These are phyloP conservation scores for Inonotus obliquus DNA, from an alignment of 1,284 basidiomycete genomes.

Conservation along the genomic window DNA sequence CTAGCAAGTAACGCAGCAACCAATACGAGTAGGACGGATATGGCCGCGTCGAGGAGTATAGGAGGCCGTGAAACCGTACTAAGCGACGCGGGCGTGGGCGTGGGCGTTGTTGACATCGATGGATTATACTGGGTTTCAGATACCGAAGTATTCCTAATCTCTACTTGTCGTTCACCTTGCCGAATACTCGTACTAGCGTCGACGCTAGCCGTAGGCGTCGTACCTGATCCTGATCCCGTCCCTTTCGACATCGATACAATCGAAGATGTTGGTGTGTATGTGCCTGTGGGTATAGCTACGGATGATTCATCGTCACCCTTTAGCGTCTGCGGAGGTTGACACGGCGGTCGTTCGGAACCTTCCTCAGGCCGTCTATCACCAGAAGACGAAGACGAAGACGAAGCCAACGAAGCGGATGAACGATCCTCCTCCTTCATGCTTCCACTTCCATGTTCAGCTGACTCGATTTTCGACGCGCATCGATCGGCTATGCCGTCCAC, in stretches of 20 bases:
- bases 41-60: conserved; percentile 20
- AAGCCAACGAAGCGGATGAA: background rate
- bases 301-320: background rate
- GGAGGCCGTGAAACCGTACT: conserved; percentile 14
- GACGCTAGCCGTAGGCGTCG: background rate
- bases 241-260: background rate
- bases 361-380: background rate
- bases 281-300: background rate
- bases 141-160: background rate
- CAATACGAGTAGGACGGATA: conserved; percentile 19
- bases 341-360: background rate
- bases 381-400: background rate
- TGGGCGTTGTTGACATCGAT: background rate
- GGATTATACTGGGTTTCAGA: background rate
- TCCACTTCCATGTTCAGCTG: background rate
- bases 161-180: background rate
- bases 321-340: background rate
- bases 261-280: background rate
- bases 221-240: background rate
- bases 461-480: background rate
- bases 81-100: background rate
- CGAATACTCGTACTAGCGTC: background rate
- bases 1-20: conserved; percentile 19
- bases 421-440: background rate
- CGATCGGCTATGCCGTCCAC: no score